These are phyloP conservation scores for Berberis vulgaris DNA, from an alignment of 164 flowering plant genomes.

Conservation along the genomic window DNA sequence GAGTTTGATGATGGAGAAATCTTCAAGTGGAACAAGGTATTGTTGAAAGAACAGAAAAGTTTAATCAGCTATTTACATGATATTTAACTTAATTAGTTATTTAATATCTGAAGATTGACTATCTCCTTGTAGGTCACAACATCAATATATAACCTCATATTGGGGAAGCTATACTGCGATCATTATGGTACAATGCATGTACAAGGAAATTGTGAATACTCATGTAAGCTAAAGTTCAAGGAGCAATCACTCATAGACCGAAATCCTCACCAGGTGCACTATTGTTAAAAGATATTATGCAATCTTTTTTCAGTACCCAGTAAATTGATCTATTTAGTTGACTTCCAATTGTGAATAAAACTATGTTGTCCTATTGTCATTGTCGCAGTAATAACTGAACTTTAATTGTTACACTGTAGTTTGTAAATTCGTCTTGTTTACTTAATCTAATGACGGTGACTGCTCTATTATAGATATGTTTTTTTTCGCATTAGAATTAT, in stretches of 20 bases:
- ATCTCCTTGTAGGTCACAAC: slow-evolving; percentile 64
- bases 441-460: no score
- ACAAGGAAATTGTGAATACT: slow-evolving; percentile 59
- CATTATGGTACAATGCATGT: slow-evolving; percentile 90
- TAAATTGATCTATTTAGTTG: no score
- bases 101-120: neutral
- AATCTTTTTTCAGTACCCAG: no score
- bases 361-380: no score
- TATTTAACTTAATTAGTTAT: neutral
- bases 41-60: neutral
- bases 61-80: neutral
- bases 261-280: slow-evolving; percentile 75
- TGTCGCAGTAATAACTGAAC: no score
- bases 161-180: slow-evolving; percentile 82
- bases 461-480: no score
- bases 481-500: neutral
- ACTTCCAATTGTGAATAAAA: no score
- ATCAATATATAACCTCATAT: slow-evolving; percentile 69
- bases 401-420: no score
- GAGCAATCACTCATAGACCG: slow-evolving; percentile 82
- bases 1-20: slow-evolving; percentile 96
- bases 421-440: no score
- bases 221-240: slow-evolving; percentile 85
- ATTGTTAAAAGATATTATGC: neutral
- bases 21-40: slow-evolving; percentile 96